phyloP scores from a whole-genome alignment of 768 basidiomycete genomes.

The Russula sp. region DNA sequence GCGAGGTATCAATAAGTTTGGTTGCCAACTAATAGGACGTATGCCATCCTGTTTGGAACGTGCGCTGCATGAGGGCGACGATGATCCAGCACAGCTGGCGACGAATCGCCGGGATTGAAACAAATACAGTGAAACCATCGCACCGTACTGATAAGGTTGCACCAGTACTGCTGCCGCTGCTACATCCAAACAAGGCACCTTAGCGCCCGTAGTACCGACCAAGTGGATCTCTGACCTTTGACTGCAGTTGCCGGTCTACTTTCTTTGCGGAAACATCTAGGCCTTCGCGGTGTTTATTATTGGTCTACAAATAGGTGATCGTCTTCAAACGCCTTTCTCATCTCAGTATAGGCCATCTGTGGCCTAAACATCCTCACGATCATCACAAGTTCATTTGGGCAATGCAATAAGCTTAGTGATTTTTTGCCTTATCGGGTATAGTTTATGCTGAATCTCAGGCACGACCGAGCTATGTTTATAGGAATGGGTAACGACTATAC shows the following conservation, averaged over 20 bases:
- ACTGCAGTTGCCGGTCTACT: neutral
- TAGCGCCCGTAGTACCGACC: conserved; percentile 1
- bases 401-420: conserved; percentile 7
- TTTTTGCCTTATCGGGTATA: neutral
- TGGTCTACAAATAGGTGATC: neutral
- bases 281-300: conserved; percentile 1
- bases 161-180: neutral
- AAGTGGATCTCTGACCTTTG: neutral
- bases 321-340: neutral
- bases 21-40: conserved; percentile 5
- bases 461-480: neutral
- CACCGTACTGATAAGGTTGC: neutral
- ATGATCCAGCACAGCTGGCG: conserved; percentile 11
- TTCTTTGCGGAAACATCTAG: neutral
- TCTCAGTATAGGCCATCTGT: too few species aligned
- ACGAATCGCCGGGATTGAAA: conserved; percentile 2
- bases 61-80: conserved; percentile 15
- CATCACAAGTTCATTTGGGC: neutral
- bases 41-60: conserved; percentile 2
- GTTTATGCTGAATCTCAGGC: too few species aligned
- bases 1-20: conserved; percentile 1
- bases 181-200: neutral
- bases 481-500: neutral
- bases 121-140: conserved; percentile 6
- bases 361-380: neutral